A percentile compares a stretch with the other conserved stretches of the same genome.
phyloP scores from a whole-genome alignment of 371 early-diverging fungal species.

The Choanephora cucurbitarum region DNA sequence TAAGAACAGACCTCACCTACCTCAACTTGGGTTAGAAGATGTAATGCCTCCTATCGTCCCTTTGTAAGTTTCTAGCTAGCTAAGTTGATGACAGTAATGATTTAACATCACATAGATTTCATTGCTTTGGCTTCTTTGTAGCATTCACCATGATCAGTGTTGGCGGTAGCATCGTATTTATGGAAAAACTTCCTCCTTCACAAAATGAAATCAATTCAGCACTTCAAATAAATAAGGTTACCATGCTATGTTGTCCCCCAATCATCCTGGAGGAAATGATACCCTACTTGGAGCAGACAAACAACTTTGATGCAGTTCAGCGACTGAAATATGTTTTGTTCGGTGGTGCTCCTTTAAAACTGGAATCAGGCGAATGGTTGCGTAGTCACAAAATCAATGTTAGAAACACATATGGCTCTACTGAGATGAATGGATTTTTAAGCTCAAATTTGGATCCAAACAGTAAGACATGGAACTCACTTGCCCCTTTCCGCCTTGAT shows the following conservation, averaged over 20 bases:
- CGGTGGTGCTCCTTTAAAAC: constrained; percentile 79
- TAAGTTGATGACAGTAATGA: no score
- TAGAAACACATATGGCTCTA: constrained; percentile 15
- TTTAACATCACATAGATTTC: constrained; percentile 17
- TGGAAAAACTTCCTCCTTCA: constrained; percentile 17
- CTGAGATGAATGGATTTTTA: constrained; percentile 17
- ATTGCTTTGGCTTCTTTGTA: constrained; percentile 16
- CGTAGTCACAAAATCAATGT: constrained; percentile 11
- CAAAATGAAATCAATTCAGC: constrained; percentile 8
- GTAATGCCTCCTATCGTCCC: constrained; percentile 6
- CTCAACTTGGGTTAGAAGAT: background rate
- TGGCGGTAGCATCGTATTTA: constrained; percentile 20
- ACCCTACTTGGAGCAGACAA: constrained; percentile 8
- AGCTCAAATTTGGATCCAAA: constrained; percentile 2
- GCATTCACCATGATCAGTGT: background rate
- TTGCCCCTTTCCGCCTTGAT: no score
- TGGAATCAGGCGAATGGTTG: constrained; percentile 17
- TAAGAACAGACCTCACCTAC: no score
- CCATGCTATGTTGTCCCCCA: constrained; percentile 11
- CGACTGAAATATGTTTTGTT: constrained; percentile 53
- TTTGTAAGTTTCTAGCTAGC: constrained; percentile 17
- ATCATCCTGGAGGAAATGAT: constrained; percentile 19
- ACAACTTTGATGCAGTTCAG: constrained; percentile 12
- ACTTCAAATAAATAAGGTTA: constrained; percentile 10
- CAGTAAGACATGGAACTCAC: constrained; percentile 9